These are phyloP conservation scores for Penicillium steckii DNA, from an alignment of 495 filamentous ascomycete genomes.

Conservation along the genomic window DNA sequence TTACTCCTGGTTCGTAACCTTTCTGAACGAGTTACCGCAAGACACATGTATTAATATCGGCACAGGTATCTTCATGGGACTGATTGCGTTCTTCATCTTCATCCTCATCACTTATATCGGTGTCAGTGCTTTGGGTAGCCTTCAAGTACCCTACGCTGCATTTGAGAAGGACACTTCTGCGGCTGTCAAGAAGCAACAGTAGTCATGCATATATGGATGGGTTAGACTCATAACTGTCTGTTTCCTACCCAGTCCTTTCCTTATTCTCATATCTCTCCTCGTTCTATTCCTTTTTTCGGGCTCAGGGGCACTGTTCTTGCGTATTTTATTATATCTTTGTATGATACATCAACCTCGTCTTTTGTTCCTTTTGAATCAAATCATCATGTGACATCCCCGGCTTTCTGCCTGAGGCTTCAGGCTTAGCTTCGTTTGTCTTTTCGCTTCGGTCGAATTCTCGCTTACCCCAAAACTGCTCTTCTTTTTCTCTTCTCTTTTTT, in stretches of 20 bases:
- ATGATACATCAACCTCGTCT: not conserved
- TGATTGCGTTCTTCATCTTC: conserved; percentile 66
- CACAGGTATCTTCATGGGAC: conserved; percentile 78
- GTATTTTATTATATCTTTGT: conserved; percentile 23
- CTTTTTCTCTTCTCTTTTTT: not conserved
- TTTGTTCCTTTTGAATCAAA: conserved; percentile 18
- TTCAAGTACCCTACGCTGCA: conserved; percentile 87
- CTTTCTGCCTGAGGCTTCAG: conserved; percentile 2
- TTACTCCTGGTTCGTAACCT: conserved; percentile 61
- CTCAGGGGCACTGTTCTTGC: conserved; percentile 9
- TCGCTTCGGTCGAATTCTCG: conserved; percentile 20
- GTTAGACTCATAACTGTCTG: not conserved
- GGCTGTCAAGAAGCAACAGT: conserved; percentile 79
- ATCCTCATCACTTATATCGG: conserved; percentile 75
- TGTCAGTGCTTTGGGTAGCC: conserved; percentile 69
- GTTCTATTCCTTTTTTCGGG: conserved; percentile 7
- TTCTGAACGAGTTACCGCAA: not conserved
- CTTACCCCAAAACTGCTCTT: conserved; percentile 11
- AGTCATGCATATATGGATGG: conserved; percentile 5
- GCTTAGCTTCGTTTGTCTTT: conserved; percentile 16
- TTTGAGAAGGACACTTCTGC: conserved; percentile 96
- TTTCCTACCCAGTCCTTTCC: conserved; percentile 12
- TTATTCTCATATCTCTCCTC: conserved; percentile 13
- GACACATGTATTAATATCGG: conserved; percentile 9
- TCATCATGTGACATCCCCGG: conserved; percentile 25